Evolutionary conservation across 2,329 filamentous ascomycete species (phyloP).

Genomic region (Penicillium sp.): DNA sequence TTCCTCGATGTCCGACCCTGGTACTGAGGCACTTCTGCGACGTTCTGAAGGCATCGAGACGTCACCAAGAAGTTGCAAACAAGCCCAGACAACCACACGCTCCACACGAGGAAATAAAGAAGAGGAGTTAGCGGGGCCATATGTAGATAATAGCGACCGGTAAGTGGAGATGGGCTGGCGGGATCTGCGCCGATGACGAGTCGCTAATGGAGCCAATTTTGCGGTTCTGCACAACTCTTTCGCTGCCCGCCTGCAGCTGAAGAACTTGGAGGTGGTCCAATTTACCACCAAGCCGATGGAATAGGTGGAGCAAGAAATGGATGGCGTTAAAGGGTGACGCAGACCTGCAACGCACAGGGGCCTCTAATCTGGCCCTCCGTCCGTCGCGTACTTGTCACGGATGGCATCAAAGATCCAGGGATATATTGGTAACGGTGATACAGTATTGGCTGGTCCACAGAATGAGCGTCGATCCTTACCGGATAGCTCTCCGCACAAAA

Average conservation of each 20-base stretch:
- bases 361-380: background rate
- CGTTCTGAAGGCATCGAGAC: background rate
- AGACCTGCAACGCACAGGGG: background rate
- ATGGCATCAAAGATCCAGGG: background rate
- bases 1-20: background rate
- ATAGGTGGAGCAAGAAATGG: background rate
- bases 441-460: background rate
- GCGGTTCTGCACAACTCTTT: background rate
- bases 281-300: background rate
- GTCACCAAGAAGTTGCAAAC: conserved; percentile 4
- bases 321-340: background rate
- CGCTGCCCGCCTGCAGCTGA: background rate
- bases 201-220: background rate
- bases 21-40: background rate
- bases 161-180: background rate
- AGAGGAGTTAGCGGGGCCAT: background rate
- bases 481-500: background rate
- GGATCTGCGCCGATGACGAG: conserved; percentile 18
- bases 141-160: background rate
- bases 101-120: conserved; percentile 9
- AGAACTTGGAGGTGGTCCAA: background rate
- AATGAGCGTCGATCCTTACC: background rate
- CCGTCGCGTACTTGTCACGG: conserved; percentile 7
- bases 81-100: background rate
- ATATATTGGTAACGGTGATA: conserved; percentile 3